Percentiles rank a stretch among this genome's conserved stretches.
Evolutionary conservation across 2,329 filamentous ascomycete genomes (phyloP).

Genomic region (Xylariaceae sp.): DNA sequence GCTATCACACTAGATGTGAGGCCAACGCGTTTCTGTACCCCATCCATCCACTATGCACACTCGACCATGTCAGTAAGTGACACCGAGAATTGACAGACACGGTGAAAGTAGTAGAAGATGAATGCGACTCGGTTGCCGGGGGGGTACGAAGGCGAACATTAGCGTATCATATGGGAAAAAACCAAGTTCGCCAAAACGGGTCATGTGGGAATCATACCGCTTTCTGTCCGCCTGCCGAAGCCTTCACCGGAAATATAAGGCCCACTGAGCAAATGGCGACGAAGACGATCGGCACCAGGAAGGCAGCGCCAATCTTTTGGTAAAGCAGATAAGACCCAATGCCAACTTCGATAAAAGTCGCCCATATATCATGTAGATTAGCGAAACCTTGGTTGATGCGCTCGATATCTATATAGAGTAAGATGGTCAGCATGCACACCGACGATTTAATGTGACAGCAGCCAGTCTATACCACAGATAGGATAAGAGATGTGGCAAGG

Average conservation of each 20-base stretch:
- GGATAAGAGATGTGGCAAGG: neutral
- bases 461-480: neutral
- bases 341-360: conserved; percentile 38
- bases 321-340: conserved; percentile 48
- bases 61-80: neutral
- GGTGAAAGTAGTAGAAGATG: neutral
- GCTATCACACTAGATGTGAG: conserved; percentile 35
- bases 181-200: too few species aligned
- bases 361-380: conserved; percentile 41
- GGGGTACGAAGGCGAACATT: too few species aligned
- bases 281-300: conserved; percentile 45
- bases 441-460: too few species aligned
- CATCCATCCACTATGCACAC: conserved; percentile 35
- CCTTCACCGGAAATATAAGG: conserved; percentile 25
- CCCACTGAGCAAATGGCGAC: conserved; percentile 29
- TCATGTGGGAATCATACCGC: too few species aligned
- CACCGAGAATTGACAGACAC: neutral
- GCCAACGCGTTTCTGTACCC: conserved; percentile 32
- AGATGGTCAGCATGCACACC: neutral
- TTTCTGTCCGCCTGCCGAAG: conserved; percentile 25
- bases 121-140: too few species aligned
- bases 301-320: conserved; percentile 45
- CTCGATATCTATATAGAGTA: conserved; percentile 39
- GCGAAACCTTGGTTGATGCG: conserved; percentile 35
- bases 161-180: too few species aligned